Percentiles rank a stretch among this genome's conserved stretches.
Evolutionary conservation across 495 filamentous ascomycete species (phyloP).

Genomic region (Tuber brumale): DNA sequence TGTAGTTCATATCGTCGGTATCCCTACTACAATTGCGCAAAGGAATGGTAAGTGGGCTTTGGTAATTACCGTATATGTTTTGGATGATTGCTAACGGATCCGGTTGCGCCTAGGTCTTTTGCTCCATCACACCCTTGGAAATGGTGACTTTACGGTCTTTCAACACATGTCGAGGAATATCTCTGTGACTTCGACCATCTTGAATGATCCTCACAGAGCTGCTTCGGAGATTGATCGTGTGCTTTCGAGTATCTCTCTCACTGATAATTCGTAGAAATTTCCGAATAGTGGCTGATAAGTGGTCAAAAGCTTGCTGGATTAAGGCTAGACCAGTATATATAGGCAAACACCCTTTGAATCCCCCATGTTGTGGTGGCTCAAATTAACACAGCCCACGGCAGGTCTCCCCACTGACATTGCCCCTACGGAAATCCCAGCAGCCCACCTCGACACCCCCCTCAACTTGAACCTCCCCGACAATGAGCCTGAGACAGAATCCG

Average conservation of each 20-base stretch:
- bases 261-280: not conserved
- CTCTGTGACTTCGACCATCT: slow-evolving; percentile 60
- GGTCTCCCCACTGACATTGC: slow-evolving; percentile 76
- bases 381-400: slow-evolving; percentile 6
- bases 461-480: slow-evolving; percentile 60
- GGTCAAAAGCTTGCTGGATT: slow-evolving; percentile 61
- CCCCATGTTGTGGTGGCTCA: not conserved
- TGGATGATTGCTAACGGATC: not conserved
- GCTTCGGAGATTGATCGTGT: slow-evolving; percentile 71
- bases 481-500: slow-evolving; percentile 67
- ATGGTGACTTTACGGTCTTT: slow-evolving; percentile 85
- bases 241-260: slow-evolving; percentile 46
- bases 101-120: slow-evolving; percentile 45
- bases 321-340: slow-evolving; percentile 75
- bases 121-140: slow-evolving; percentile 91
- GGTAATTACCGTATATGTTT: slow-evolving; percentile 7
- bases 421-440: slow-evolving; percentile 68
- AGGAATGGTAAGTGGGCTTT: slow-evolving; percentile 45
- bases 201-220: slow-evolving; percentile 63
- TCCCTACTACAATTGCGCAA: slow-evolving; percentile 56
- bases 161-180: slow-evolving; percentile 67
- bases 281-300: not conserved
- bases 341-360: slow-evolving; percentile 39
- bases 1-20: slow-evolving; percentile 75
- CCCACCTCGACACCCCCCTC: slow-evolving; percentile 60